phyloP scores from a whole-genome alignment of 495 filamentous ascomycete genomes.

The Podospora pseudoanserina region DNA sequence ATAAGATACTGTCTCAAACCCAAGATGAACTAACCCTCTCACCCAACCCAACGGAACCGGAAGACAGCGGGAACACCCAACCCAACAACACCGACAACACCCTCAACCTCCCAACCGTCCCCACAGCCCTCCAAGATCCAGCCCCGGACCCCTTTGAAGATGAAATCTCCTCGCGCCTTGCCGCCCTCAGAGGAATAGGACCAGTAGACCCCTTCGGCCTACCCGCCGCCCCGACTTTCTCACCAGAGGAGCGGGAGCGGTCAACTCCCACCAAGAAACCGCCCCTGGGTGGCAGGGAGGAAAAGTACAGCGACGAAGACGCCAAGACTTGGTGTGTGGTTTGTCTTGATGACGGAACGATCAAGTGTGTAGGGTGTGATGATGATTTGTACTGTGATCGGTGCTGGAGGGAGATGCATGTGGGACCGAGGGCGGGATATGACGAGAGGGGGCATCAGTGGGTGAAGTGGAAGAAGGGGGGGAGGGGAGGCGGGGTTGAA shows the following conservation, averaged over 20 bases:
- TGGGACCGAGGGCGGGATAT: conserved; percentile 52
- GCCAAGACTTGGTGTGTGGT: conserved; percentile 67
- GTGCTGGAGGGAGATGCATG: conserved; percentile 69
- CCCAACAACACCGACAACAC: conserved; percentile 7
- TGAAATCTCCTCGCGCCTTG: conserved; percentile 40
- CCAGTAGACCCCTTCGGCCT: conserved; percentile 41
- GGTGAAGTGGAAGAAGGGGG: conserved; percentile 30
- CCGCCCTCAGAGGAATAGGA: conserved; percentile 36
- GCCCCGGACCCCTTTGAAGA: conserved; percentile 29
- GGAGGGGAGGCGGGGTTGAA: too few relatives aligned
- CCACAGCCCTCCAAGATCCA: conserved; percentile 30
- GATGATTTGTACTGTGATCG: conserved; percentile 61
- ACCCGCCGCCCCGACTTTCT: conserved; percentile 54
- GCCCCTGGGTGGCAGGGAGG: conserved; percentile 16
- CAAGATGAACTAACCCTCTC: conserved; percentile 35
- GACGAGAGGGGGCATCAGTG: conserved; percentile 54
- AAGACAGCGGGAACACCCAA: background rate
- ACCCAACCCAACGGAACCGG: conserved; percentile 2
- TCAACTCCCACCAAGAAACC: conserved; percentile 23
- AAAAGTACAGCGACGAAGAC: conserved; percentile 56
- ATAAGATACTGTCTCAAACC: conserved; percentile 34
- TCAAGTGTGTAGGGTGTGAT: conserved; percentile 61
- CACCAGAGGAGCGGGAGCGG: conserved; percentile 41
- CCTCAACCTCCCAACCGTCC: conserved; percentile 38
- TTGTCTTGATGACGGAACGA: conserved; percentile 62